Percentiles rank a stretch among this genome's conserved stretches.
Evolutionary conservation across 768 basidiomycete species (phyloP).

Genomic region (Xerocomus spinulosus): DNA sequence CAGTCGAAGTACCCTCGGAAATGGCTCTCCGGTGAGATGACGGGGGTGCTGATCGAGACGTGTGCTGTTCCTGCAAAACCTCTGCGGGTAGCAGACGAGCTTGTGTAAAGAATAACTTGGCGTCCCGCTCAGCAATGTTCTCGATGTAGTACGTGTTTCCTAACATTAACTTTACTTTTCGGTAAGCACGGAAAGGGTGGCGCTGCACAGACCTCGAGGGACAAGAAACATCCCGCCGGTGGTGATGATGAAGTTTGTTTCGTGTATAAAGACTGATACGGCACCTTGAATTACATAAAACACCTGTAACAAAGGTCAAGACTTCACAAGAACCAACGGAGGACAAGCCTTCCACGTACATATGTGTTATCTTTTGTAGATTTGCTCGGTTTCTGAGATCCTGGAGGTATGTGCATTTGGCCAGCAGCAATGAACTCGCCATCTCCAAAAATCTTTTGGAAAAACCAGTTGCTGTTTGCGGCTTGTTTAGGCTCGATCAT

Average conservation of each 20-base stretch:
- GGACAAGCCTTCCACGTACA: slow-evolving; percentile 42
- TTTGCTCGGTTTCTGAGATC: slow-evolving; percentile 81
- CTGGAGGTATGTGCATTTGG: slow-evolving; percentile 74
- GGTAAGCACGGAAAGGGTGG: background rate
- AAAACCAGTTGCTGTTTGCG: slow-evolving; percentile 67
- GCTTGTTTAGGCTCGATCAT: slow-evolving; percentile 62
- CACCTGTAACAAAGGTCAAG: slow-evolving; percentile 37
- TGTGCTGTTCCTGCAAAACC: slow-evolving; percentile 18
- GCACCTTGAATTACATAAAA: slow-evolving; percentile 87
- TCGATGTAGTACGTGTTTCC: slow-evolving; percentile 90
- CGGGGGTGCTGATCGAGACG: slow-evolving; percentile 29
- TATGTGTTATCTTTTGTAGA: slow-evolving; percentile 91
- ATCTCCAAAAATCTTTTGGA: slow-evolving; percentile 90
- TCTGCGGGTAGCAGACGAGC: slow-evolving; percentile 50
- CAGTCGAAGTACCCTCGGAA: slow-evolving; percentile 21
- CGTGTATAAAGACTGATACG: slow-evolving; percentile 79
- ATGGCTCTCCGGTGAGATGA: slow-evolving; percentile 24
- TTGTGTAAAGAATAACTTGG: slow-evolving; percentile 88
- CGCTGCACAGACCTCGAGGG: slow-evolving; percentile 65
- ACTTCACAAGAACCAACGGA: background rate
- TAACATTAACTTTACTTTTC: slow-evolving; percentile 25
- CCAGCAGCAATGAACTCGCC: slow-evolving; percentile 90
- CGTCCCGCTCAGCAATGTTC: slow-evolving; percentile 78
- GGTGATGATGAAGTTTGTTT: slow-evolving; percentile 71
- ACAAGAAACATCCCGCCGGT: slow-evolving; percentile 87